phyloP scores from a whole-genome alignment of 2,329 filamentous ascomycete genomes.

The Tolypocladium album region DNA sequence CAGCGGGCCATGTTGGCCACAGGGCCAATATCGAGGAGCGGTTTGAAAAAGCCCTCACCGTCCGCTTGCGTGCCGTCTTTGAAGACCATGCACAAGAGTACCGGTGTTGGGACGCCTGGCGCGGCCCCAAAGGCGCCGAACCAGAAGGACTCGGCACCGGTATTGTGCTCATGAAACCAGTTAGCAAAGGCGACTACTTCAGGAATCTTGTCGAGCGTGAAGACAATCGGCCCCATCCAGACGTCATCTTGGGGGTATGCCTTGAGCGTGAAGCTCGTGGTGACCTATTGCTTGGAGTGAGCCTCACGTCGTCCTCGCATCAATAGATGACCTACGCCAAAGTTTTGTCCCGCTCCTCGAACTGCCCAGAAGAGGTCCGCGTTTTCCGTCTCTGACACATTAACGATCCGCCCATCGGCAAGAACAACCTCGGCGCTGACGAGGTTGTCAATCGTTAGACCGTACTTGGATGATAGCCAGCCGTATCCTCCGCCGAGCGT shows the following conservation, averaged over 20 bases:
- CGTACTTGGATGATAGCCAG: slow-evolving; percentile 40
- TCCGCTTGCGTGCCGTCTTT: slow-evolving; percentile 19
- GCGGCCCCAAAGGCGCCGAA: slow-evolving; percentile 19
- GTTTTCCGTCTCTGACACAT: slow-evolving; percentile 30
- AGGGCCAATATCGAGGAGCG: slow-evolving; percentile 22
- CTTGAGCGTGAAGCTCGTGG: slow-evolving; percentile 25
- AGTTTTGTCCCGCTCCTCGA: slow-evolving; percentile 28
- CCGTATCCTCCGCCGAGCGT: slow-evolving; percentile 49
- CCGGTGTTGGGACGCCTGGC: background rate
- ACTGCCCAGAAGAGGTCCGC: slow-evolving; percentile 29
- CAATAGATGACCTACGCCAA: slow-evolving; percentile 19
- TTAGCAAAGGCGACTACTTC: slow-evolving; percentile 19
- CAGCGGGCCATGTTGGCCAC: slow-evolving; percentile 21
- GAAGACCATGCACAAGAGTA: slow-evolving; percentile 4
- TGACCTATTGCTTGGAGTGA: slow-evolving; percentile 3
- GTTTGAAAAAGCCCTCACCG: slow-evolving; percentile 20
- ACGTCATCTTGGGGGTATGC: slow-evolving; percentile 18
- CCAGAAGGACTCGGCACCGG: slow-evolving; percentile 11
- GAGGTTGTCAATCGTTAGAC: slow-evolving; percentile 34
- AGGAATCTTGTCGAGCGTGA: slow-evolving; percentile 14
- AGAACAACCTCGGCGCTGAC: slow-evolving; percentile 27
- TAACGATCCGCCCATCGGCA: slow-evolving; percentile 23
- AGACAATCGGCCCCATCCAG: slow-evolving; percentile 18
- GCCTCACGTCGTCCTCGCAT: background rate
- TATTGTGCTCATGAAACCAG: slow-evolving; percentile 13